These are phyloP conservation scores for Epichloe coenophiala DNA, from an alignment of 2,329 filamentous ascomycete genomes.

Conservation along the genomic window DNA sequence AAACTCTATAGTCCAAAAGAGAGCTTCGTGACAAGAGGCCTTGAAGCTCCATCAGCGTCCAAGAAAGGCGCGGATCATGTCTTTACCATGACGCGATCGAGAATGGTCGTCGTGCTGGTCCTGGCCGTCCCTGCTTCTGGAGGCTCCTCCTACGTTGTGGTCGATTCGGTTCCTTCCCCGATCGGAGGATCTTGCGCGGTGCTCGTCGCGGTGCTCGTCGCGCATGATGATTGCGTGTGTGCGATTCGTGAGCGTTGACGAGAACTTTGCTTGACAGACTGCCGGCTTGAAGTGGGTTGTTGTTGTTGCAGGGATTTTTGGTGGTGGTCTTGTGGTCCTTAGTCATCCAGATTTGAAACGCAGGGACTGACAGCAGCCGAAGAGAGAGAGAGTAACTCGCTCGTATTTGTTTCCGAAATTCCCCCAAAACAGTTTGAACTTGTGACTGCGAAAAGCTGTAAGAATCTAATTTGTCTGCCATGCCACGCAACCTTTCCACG, in stretches of 20 bases:
- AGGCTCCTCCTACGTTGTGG: constrained; percentile 3
- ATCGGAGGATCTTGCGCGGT: constrained; percentile 19
- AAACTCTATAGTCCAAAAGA: constrained; percentile 9
- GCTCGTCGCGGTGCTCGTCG: constrained; percentile 19
- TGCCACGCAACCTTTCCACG: too few species aligned
- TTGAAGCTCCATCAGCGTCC: constrained; percentile 9
- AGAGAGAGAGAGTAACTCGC: too few species aligned
- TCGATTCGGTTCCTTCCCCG: constrained; percentile 10
- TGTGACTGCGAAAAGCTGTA: too few species aligned
- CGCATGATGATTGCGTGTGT: constrained; percentile 24
- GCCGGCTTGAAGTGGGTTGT: too few species aligned
- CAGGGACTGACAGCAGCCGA: too few species aligned
- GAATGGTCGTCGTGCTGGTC: constrained; percentile 25
- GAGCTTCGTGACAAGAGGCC: constrained; percentile 1
- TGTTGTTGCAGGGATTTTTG: too few species aligned
- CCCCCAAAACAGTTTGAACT: too few species aligned
- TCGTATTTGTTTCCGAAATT: too few species aligned
- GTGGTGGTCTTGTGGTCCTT: background rate
- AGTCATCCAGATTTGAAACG: background rate
- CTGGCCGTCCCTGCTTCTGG: constrained; percentile 9
- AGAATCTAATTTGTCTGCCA: too few species aligned
- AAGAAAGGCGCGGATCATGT: constrained; percentile 21
- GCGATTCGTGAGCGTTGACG: background rate
- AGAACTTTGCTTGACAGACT: background rate
- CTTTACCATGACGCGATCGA: constrained; percentile 38